phyloP scores from a whole-genome alignment of 2,329 filamentous ascomycete species.

The Pseudogymnoascus sp. region DNA sequence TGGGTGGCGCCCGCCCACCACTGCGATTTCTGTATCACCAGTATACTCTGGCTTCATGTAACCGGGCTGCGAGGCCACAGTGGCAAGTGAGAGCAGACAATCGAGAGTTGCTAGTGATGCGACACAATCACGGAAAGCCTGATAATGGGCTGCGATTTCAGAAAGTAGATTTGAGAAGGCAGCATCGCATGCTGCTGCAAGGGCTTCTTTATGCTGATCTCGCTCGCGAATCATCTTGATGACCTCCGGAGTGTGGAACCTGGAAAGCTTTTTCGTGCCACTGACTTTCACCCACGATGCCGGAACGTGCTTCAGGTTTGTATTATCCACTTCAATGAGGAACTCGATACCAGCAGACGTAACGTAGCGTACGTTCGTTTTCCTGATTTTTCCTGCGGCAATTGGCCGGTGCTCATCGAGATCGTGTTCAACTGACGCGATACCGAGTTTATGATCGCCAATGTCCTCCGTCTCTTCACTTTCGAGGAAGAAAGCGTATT shows the following conservation, averaged over 20 bases:
- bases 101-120: constrained; percentile 80
- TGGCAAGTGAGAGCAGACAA: constrained; percentile 78
- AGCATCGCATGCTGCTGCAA: constrained; percentile 81
- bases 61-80: constrained; percentile 75
- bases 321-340: constrained; percentile 82
- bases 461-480: constrained; percentile 83
- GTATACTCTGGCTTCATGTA: constrained; percentile 71
- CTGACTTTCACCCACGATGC: constrained; percentile 94
- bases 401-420: constrained; percentile 66
- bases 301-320: constrained; percentile 74
- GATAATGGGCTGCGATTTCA: constrained; percentile 75
- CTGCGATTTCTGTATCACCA: constrained; percentile 56
- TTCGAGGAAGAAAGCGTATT: constrained; percentile 88
- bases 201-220: constrained; percentile 88
- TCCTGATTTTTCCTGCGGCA: constrained; percentile 65
- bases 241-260: constrained; percentile 92
- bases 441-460: constrained; percentile 78
- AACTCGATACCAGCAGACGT: constrained; percentile 90
- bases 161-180: constrained; percentile 67
- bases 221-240: constrained; percentile 74
- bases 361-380: constrained; percentile 62
- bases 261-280: constrained; percentile 82
- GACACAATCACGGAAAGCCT: constrained; percentile 80
- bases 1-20: constrained; percentile 74
- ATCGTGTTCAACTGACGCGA: constrained; percentile 85